These are phyloP conservation scores for Tinospora cordifolia DNA, from an alignment of 164 flowering plant genomes.

Conservation along the genomic window DNA sequence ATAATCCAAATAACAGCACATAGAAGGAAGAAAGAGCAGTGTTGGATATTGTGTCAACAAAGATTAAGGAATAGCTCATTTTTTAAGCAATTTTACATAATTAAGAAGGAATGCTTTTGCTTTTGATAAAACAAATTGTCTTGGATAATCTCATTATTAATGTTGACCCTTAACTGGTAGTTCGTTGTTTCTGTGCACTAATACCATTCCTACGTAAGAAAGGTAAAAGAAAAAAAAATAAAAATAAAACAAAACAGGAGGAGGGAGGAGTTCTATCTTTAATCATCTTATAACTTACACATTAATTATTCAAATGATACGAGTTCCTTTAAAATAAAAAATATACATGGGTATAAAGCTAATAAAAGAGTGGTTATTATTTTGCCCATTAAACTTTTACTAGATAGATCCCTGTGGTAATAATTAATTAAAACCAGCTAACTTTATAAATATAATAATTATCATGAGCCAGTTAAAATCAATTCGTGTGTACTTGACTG, in stretches of 20 bases:
- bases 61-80: neutral
- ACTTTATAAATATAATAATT: no score
- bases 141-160: neutral
- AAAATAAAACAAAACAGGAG: no score
- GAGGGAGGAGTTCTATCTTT: neutral
- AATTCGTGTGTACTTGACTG: no score
- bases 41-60: neutral
- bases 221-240: neutral
- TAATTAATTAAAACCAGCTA: no score
- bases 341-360: neutral
- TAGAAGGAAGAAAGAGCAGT: no score
- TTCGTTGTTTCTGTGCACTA: neutral
- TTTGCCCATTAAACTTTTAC: no score
- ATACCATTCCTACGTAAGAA: neutral
- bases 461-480: no score
- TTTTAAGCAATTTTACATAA: no score
- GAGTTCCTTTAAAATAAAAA: neutral
- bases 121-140: neutral
- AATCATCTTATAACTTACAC: neutral
- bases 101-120: no score
- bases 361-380: neutral
- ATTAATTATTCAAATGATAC: conserved; percentile 2
- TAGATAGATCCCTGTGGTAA: no score
- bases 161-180: neutral
- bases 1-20: neutral